phyloP scores from a whole-genome alignment of 1,284 basidiomycete species.

The Puccinia coronata region DNA sequence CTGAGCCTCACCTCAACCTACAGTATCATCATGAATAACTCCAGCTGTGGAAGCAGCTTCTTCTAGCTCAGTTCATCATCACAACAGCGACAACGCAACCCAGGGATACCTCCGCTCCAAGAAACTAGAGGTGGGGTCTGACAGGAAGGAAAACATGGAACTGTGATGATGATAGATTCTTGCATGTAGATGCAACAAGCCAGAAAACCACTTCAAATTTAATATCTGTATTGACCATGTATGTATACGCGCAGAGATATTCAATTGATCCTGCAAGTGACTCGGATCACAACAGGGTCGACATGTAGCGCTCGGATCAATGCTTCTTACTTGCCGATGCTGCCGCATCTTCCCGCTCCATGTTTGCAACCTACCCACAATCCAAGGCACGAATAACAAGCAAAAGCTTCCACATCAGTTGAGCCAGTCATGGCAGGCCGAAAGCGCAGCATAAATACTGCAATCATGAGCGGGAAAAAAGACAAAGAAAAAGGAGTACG shows the following conservation, averaged over 20 bases:
- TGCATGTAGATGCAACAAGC: not conserved
- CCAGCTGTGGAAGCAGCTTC: too few relatives aligned
- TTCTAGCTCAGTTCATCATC: too few relatives aligned
- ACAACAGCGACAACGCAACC: too few relatives aligned
- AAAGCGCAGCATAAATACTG: too few relatives aligned
- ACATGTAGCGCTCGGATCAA: too few relatives aligned
- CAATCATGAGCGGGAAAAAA: not conserved
- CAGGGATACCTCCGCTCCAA: too few relatives aligned
- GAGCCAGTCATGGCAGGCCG: not conserved
- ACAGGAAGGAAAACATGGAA: too few relatives aligned
- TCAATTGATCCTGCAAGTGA: not conserved
- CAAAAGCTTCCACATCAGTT: not conserved
- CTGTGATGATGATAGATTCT: not conserved
- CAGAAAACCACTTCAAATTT: slow-evolving; percentile 3
- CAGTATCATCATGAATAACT: too few relatives aligned
- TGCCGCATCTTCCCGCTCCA: slow-evolving; percentile 5
- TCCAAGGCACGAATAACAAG: not conserved
- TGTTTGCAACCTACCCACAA: not conserved
- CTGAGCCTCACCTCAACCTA: too few relatives aligned
- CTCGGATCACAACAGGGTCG: too few relatives aligned
- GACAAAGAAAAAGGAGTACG: not conserved
- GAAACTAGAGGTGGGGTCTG: too few relatives aligned
- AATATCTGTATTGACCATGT: slow-evolving; percentile 4
- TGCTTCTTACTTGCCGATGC: slow-evolving; percentile 13
- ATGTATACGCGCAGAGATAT: not conserved